Conservation (phyloP, 2,329 filamentous ascomycete species). For the Didymella segeticola region DNA sequence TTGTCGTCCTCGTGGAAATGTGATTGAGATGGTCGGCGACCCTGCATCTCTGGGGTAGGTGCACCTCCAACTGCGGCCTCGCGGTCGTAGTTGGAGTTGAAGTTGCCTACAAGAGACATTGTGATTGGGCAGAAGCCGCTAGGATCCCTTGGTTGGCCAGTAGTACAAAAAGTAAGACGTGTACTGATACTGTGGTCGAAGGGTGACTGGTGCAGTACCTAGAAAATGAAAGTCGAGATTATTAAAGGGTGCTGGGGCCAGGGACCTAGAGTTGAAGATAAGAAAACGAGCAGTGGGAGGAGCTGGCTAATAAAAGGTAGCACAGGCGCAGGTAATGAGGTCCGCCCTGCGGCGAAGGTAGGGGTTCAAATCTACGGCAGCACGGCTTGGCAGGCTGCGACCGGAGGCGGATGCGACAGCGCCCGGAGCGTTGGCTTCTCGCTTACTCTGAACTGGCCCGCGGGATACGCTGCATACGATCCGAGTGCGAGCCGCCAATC, state of each 20-base stretch:
- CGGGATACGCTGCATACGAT: conserved; percentile 26
- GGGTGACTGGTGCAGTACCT: not conserved
- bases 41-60: conserved; percentile 39
- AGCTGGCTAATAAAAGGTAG: conserved; percentile 25
- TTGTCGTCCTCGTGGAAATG: conserved; percentile 21
- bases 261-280: conserved; percentile 5
- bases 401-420: conserved; percentile 34
- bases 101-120: conserved; percentile 55
- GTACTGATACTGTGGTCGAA: not conserved
- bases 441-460: conserved; percentile 12
- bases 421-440: conserved; percentile 25
- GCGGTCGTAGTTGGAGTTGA: conserved; percentile 52
- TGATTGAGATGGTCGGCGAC: conserved; percentile 25
- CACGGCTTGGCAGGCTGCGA: conserved; percentile 28
- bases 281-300: conserved; percentile 12
- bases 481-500: conserved; percentile 13
- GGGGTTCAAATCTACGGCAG: conserved; percentile 22
- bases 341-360: conserved; percentile 20
- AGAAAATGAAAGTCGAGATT: conserved; percentile 10
- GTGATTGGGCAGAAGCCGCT: conserved; percentile 23
- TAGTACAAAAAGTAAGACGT: conserved; percentile 2
- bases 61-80: conserved; percentile 47
- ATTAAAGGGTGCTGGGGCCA: conserved; percentile 26
- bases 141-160: conserved; percentile 10
- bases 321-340: conserved; percentile 26